Evolutionary conservation across 495 filamentous ascomycete species (phyloP), one percentile per base, ranked within the genome.

Genomic region (Penicillium cataractarum): DNA sequence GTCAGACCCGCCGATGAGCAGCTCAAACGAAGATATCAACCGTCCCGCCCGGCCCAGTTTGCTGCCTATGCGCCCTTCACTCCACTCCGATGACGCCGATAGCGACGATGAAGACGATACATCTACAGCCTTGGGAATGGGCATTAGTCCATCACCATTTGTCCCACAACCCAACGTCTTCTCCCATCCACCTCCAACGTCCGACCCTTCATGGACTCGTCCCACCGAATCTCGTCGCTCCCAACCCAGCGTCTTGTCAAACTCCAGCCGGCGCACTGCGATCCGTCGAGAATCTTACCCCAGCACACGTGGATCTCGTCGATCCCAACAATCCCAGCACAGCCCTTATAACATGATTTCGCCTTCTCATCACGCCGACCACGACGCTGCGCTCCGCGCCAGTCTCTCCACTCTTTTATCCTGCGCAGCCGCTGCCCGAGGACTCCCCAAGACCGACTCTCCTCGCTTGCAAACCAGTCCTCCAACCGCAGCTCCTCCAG

Each of bases 401-500:
- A 96, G 91, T 58, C 82, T 99, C 4, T 96, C 93, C 7, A 99
- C 95, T 3, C 85, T 99, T n/a, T 85, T 99, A 5, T 96, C 92
- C 44, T 93, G 91, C 71, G 95, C 92, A 1, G 93, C 94, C 2
- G 93, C 92, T 4, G 94, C 92, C 3, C 85, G 95, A 24, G 88
- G 91, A 24, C 80, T 95, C 4, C 86, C 91, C 2, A 97, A 96
- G 69, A 68, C 80, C 21, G 78, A 84, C 5, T 65, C 77, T 27
- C 75, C 74, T n/a, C 67, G 71, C 1, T 22, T 65, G 29, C 61
- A 60, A 53, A 57, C 65, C 9, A 60, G 67, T 29, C 68, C 71
- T 9, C 65, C 74, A 6, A 39, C 68, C 19, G 24, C 44, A 32
- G 60, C 57, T n/a, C 71, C 67, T 6, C 73, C 70, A 58, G 66